These are phyloP conservation scores for Ananas comosus DNA, from an alignment of 176 grass and related monocot genomes.

Conservation along the genomic window DNA sequence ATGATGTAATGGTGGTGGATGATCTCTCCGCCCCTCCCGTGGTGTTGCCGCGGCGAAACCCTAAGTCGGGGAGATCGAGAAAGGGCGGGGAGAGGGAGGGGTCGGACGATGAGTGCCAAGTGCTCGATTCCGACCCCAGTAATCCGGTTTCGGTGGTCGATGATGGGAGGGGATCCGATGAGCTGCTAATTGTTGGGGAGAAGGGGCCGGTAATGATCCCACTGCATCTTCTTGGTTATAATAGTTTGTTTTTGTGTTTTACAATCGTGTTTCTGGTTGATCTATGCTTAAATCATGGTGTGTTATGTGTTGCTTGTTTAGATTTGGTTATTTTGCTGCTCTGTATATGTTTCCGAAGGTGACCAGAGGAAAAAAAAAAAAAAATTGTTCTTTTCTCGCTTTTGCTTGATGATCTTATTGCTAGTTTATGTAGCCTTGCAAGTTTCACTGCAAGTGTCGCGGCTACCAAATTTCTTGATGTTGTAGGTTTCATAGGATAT, in stretches of 20 bases:
- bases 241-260: neutral
- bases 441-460: neutral
- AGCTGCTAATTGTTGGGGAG: constrained; percentile 72
- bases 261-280: constrained; percentile 5
- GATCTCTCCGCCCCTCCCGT: constrained; percentile 28
- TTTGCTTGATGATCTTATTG: neutral
- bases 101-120: constrained; percentile 48
- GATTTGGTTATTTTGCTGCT: neutral
- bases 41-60: constrained; percentile 19
- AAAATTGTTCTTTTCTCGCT: neutral
- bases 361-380: too few species aligned
- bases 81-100: neutral
- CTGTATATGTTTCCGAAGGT: too few species aligned
- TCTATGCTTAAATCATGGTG: too few species aligned
- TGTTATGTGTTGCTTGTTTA: neutral
- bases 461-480: neutral
- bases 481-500: too few species aligned
- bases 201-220: constrained; percentile 61
- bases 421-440: neutral
- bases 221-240: constrained; percentile 12
- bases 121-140: constrained; percentile 70
- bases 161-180: constrained; percentile 38
- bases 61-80: neutral
- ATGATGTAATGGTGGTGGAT: constrained; percentile 54
- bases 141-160: constrained; percentile 17